phyloP scores from a whole-genome alignment of 2,329 filamentous ascomycete species.

The Penicillium sp. region DNA sequence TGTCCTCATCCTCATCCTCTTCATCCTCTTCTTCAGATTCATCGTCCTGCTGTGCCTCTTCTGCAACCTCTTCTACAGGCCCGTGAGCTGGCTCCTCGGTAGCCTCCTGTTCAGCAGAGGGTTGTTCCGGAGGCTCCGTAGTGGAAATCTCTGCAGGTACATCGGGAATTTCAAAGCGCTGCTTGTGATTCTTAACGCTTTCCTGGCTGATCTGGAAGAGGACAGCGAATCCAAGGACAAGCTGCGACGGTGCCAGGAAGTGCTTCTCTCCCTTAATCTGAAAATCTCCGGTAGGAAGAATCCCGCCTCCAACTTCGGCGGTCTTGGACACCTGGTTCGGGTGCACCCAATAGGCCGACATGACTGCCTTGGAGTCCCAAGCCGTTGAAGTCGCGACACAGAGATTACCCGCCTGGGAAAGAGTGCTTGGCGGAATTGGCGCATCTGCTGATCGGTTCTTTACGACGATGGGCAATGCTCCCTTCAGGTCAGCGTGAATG shows the following conservation, averaged over 20 bases:
- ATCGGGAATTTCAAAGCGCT: conserved; percentile 51
- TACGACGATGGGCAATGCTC: conserved; percentile 78
- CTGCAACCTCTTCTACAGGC: conserved; percentile 13
- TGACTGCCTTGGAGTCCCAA: conserved; percentile 94
- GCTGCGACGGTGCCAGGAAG: conserved; percentile 77
- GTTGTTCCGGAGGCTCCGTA: conserved; percentile 18
- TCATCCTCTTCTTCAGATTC: conserved; percentile 12
- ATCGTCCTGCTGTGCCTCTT: conserved; percentile 23
- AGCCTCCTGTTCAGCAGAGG: conserved; percentile 14
- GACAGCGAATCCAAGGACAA: conserved; percentile 81
- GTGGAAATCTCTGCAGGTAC: conserved; percentile 21
- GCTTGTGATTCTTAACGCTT: conserved; percentile 73
- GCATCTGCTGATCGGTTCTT: conserved; percentile 83
- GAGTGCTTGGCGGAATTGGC: conserved; percentile 83
- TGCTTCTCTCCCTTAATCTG: conserved; percentile 83
- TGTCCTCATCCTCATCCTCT: conserved; percentile 32
- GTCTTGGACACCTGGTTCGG: conserved; percentile 88
- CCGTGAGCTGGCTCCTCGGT: not conserved
- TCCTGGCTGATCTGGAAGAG: conserved; percentile 86
- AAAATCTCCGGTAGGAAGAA: conserved; percentile 72
- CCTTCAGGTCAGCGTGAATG: conserved; percentile 82
- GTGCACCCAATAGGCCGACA: conserved; percentile 94
- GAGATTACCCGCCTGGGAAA: conserved; percentile 83
- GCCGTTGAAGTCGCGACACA: conserved; percentile 80
- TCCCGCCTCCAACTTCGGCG: conserved; percentile 69